Conservation (phyloP, 2,329 filamentous ascomycete species). For the Cladophialophora immunda region DNA sequence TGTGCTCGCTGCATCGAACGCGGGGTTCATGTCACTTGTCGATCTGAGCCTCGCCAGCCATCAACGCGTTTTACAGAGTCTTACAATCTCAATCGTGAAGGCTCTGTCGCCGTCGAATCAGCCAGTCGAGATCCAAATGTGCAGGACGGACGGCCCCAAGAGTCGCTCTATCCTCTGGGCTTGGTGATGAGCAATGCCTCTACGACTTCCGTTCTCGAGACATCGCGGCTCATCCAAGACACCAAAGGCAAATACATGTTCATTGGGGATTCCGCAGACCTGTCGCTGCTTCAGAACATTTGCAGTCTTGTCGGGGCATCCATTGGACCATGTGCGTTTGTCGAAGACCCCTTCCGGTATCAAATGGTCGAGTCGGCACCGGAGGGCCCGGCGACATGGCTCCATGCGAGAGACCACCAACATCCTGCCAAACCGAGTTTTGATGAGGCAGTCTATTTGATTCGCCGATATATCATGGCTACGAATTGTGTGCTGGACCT, state of each 20-base stretch:
- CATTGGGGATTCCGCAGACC: conserved; percentile 61
- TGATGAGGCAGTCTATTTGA: conserved; percentile 42
- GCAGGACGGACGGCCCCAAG: neutral
- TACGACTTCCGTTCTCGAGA: conserved; percentile 46
- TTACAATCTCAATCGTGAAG: neutral
- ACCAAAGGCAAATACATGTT: conserved; percentile 62
- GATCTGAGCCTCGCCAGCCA: neutral
- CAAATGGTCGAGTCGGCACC: conserved; percentile 49
- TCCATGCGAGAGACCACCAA: neutral
- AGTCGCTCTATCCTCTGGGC: neutral
- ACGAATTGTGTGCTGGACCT: conserved; percentile 45
- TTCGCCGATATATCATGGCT: conserved; percentile 45
- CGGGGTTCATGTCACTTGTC: conserved; percentile 14
- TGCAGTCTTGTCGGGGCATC: conserved; percentile 57
- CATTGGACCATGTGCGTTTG: conserved; percentile 51
- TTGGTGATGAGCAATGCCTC: neutral
- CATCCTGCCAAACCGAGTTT: conserved; percentile 41
- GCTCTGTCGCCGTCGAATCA: neutral
- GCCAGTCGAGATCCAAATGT: neutral
- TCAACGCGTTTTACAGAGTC: neutral
- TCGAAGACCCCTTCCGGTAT: conserved; percentile 49
- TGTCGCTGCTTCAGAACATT: conserved; percentile 61
- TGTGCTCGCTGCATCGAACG: conserved; percentile 55
- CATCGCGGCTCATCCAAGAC: conserved; percentile 57
- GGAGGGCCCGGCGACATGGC: neutral